Evolutionary conservation across 169 alveolate genomes (phyloP), one percentile per base, ranked within the genome.

Genomic region (Plasmodium fragile): DNA sequence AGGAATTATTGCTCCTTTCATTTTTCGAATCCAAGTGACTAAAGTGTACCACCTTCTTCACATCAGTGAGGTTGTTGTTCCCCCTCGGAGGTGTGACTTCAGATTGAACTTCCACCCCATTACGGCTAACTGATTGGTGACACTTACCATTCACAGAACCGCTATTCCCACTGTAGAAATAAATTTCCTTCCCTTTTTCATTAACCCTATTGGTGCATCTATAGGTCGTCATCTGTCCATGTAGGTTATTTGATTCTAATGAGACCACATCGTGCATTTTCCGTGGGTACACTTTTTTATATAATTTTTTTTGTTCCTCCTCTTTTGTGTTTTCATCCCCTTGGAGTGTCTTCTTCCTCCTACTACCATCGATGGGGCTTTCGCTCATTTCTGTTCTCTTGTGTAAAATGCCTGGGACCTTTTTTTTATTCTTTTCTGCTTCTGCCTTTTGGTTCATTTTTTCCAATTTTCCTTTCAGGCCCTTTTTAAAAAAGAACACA

Each of bases 401-500:
- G 8, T 49, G 59, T 22, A 16, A 13, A 49, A 32, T 52, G 7
- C 69, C 39, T 7, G 8, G 25, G 36, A 81, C 36, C 30, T 82
- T 28, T 13, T 43, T 70, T 28, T 6, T 16, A 4, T 13, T 16
- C 30, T n/a, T 69, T 69, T 65, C 81, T 18, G 32, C 45, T 10
- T 36, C 32, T 22, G 4, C 53, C 52, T 16, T 6, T 3, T 34
- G 65, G 2, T 77, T 75, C 84, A 73, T 85, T 25, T 75, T 69
- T 13, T 75, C 59, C 43, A 85, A 25, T 39, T 73, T 85, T 7
- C 30, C 71, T 32, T 85, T 85, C 43, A 85, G 32, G 22, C 78
- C 84, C 18, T 32, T 85, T 28, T 85, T 85, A 52, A 84, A 73
- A 75, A 75, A 85, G 53, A 13, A 73, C 22, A 52, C 41, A 36